phyloP scores from a whole-genome alignment of 176 grass and related monocot species.

The Cenchrus americanus region DNA sequence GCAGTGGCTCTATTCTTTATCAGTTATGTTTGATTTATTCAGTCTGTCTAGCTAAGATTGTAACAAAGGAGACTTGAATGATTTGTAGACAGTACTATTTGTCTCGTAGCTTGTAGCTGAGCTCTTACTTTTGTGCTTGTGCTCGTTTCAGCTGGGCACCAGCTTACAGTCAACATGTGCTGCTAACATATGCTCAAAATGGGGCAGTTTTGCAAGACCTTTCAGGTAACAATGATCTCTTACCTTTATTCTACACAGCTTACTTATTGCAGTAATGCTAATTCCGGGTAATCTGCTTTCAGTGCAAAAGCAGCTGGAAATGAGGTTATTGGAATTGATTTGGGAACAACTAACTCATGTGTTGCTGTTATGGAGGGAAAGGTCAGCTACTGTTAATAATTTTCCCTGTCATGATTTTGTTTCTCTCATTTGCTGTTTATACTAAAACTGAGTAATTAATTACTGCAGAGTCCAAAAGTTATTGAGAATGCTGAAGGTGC shows the following conservation, averaged over 20 bases:
- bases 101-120: neutral
- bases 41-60: neutral
- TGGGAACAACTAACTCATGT: constrained; percentile 42
- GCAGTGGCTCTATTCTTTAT: neutral
- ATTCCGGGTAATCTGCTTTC: constrained; percentile 2
- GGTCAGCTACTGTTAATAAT: constrained; percentile 4
- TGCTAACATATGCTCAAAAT: constrained; percentile 24
- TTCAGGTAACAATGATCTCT: constrained; percentile 19
- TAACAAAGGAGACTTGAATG: neutral
- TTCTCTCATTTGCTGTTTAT: neutral
- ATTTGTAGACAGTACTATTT: neutral
- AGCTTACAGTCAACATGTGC: constrained; percentile 30
- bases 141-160: constrained; percentile 19
- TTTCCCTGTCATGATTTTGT: neutral
- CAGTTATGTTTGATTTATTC: neutral
- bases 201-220: constrained; percentile 34
- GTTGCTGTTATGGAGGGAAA: constrained; percentile 39
- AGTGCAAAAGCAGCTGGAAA: constrained; percentile 38
- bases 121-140: neutral
- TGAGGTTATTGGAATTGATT: constrained; percentile 43
- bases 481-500: constrained; percentile 86
- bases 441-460: neutral
- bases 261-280: neutral
- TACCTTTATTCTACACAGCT: neutral
- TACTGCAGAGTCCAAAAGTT: constrained; percentile 66